Conservation (phyloP, 768 basidiomycete species). For the Suillus ampliporus region DNA sequence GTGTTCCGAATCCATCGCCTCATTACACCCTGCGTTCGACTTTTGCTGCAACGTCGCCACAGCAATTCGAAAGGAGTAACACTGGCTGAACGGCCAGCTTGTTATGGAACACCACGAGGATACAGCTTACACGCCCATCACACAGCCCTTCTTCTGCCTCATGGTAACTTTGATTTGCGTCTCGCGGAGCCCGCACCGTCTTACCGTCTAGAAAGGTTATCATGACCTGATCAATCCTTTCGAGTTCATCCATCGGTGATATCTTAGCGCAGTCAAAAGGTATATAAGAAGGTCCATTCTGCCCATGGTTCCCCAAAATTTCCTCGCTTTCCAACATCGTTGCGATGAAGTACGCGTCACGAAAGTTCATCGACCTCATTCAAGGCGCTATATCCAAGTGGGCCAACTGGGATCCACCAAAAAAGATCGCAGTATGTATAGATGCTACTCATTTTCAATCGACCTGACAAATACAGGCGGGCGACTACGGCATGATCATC, state of each 20-base stretch:
- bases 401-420: conserved; percentile 46
- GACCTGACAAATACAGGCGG: conserved; percentile 23
- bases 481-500: conserved; percentile 33
- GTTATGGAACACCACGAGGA: no score
- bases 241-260: neutral
- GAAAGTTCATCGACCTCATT: conserved; percentile 45
- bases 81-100: no score
- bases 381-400: conserved; percentile 37
- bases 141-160: no score
- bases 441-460: neutral
- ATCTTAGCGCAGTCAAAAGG: neutral
- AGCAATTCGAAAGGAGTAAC: no score
- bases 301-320: no score
- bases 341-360: conserved; percentile 1
- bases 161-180: no score
- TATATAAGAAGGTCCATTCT: neutral
- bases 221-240: neutral
- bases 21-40: no score
- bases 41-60: no score
- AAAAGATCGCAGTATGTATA: conserved; percentile 33
- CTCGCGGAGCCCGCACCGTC: no score
- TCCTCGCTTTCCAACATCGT: neutral
- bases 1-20: no score
- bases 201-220: neutral
- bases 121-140: no score